These are phyloP conservation scores for Puccinia novopanici DNA, from an alignment of 1,284 basidiomycete genomes.

Conservation along the genomic window DNA sequence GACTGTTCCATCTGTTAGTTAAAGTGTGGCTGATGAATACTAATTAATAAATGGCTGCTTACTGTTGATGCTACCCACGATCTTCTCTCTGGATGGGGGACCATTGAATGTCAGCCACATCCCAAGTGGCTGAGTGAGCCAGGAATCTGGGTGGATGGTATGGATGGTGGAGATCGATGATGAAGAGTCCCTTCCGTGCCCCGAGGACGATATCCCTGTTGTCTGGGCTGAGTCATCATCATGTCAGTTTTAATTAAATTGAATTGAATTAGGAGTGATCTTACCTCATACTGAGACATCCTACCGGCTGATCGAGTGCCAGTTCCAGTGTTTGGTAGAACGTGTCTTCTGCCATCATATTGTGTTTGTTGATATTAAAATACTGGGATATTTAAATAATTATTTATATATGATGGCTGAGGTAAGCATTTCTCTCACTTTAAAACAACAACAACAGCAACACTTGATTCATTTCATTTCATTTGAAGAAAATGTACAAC, in stretches of 20 bases:
- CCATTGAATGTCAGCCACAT: constrained; percentile 92
- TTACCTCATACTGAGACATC: constrained; percentile 52
- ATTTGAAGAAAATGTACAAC: too few relatives aligned
- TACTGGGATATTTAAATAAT: too few relatives aligned
- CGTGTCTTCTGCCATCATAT: constrained; percentile 21
- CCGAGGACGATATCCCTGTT: too few relatives aligned
- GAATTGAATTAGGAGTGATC: too few relatives aligned
- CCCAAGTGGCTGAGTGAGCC: constrained; percentile 93
- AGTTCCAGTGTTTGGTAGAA: constrained; percentile 49
- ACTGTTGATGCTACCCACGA: constrained; percentile 88
- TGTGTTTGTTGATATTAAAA: too few relatives aligned
- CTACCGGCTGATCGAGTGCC: constrained; percentile 61
- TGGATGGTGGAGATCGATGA: constrained; percentile 87
- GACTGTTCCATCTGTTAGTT: constrained; percentile 62
- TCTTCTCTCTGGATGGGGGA: constrained; percentile 82
- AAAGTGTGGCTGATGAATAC: too few relatives aligned
- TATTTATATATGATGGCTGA: too few relatives aligned
- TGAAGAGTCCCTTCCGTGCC: constrained; percentile 81
- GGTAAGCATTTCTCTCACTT: too few relatives aligned
- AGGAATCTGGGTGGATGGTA: constrained; percentile 85
- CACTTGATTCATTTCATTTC: too few relatives aligned
- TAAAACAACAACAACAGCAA: too few relatives aligned
- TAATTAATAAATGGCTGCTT: neutral
- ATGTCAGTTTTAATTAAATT: neutral
- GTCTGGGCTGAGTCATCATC: too few relatives aligned